Base-by-base conservation (phyloP, 345 rosid species). In the Durio zibethinus region DNA sequence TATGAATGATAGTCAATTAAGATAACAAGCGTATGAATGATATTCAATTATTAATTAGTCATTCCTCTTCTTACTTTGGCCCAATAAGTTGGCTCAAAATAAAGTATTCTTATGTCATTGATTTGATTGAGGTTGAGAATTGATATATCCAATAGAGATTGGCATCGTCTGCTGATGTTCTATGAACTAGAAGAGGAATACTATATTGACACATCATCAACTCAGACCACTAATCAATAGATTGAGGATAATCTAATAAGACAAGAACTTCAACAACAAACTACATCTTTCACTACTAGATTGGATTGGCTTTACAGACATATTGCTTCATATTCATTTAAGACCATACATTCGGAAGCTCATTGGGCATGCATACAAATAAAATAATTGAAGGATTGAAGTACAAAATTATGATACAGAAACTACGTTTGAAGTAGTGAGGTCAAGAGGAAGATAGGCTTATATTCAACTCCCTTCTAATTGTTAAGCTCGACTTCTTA, bases 261-360 rank as follows among this genome's bases (percentile, higher is more conserved):
- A 23, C n/a, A 12, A 5, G 3, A 43, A 14, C 35, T 23, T 67
- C n/a, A 23, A 42, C 21, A 67, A 21, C 31, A 42, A 43, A 38
- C 71, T 65, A 67, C 72, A 67, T 67, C 21, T 42, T 67, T 42
- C 53, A 35, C 52, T 14, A 14, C 31, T 14, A 52, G 71, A 65
- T 38, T 12, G 9, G 48, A 23, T 67, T 67, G 31, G 48, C 27
- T 65, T n/a, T n/a, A 65, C 1, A 10, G 25, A 38, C 72, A 6
- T 42, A 67, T 42, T 67, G 48, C 11, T 43, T 43, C 31, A 67
- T 42, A 6, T 27, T 67, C 1, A 43, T 67, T 23, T 42, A 11
- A 67, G 72, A 43, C 27, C 53, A 42, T 43, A 42, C 25, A 53
- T 11, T 25, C 3, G 12, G 53, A 43, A 42, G 53, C 72, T 67